Evolutionary conservation across 2,329 filamentous ascomycete genomes (phyloP).

Genomic region (Hypoxylon sp.): DNA sequence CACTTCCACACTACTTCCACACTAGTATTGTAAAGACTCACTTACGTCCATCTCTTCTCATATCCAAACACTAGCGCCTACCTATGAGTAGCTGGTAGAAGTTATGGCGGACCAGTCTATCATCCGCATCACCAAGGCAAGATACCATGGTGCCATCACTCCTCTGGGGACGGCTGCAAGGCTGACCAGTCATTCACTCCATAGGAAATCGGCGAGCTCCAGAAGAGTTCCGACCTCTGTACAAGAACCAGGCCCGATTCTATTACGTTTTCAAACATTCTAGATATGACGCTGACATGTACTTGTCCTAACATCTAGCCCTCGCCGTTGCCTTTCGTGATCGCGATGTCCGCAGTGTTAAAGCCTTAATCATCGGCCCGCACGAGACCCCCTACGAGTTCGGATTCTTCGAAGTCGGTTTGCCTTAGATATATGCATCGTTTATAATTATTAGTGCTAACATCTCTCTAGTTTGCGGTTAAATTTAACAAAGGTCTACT

Average conservation of each 20-base stretch:
- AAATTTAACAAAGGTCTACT: constrained; percentile 78
- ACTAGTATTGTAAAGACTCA: background rate
- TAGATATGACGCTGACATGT: constrained; percentile 36
- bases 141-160: constrained; percentile 36
- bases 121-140: constrained; percentile 85
- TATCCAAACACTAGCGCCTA: background rate
- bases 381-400: constrained; percentile 97
- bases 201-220: constrained; percentile 87
- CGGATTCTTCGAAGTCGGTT: constrained; percentile 89
- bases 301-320: constrained; percentile 61
- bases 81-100: constrained; percentile 35
- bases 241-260: constrained; percentile 52
- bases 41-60: background rate
- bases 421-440: background rate
- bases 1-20: constrained; percentile 1
- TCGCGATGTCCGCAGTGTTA: constrained; percentile 87
- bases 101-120: constrained; percentile 86
- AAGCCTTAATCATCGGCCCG: constrained; percentile 89
- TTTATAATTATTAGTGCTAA: constrained; percentile 45
- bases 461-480: constrained; percentile 72
- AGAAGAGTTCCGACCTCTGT: constrained; percentile 87
- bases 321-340: constrained; percentile 90
- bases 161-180: constrained; percentile 46
- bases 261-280: background rate
- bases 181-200: constrained; percentile 49